Percentiles rank a stretch among this genome's conserved stretches.
phyloP scores from a whole-genome alignment of 1,284 basidiomycete genomes.

The Jaminaea rosea region DNA sequence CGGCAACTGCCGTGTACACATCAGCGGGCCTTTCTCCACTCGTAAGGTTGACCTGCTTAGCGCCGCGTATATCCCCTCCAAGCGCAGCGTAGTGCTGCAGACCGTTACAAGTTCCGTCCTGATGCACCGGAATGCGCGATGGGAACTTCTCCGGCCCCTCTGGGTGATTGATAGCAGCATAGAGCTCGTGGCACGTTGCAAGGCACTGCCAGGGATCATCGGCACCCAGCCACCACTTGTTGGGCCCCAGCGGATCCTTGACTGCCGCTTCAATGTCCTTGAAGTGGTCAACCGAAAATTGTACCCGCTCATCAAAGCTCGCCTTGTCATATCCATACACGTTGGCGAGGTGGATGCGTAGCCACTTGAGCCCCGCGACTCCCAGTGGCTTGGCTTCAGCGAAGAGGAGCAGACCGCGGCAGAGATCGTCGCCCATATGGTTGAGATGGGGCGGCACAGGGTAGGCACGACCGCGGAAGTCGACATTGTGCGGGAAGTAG shows the following conservation, averaged over 20 bases:
- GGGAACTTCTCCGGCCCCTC: constrained; percentile 63
- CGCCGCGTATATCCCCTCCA: constrained; percentile 82
- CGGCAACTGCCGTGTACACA: constrained; percentile 89
- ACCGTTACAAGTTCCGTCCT: constrained; percentile 98
- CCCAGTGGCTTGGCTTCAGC: constrained; percentile 73
- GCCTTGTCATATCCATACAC: constrained; percentile 91
- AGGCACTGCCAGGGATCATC: constrained; percentile 98
- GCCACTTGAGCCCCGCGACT: constrained; percentile 67
- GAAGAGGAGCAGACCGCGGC: constrained; percentile 79
- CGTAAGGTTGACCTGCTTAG: constrained; percentile 83
- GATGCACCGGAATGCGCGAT: constrained; percentile 81
- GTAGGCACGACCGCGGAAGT: constrained; percentile 95
- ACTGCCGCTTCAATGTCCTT: constrained; percentile 56
- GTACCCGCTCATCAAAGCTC: constrained; percentile 78
- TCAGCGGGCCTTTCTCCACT: constrained; percentile 81
- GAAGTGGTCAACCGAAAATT: constrained; percentile 66
- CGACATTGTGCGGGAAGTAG: constrained; percentile 93
- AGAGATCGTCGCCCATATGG: constrained; percentile 91
- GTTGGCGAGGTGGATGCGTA: constrained; percentile 89
- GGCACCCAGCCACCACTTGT: constrained; percentile 63
- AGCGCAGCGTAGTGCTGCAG: constrained; percentile 97
- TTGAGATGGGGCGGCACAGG: constrained; percentile 92
- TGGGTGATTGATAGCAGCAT: constrained; percentile 57
- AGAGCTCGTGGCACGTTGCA: constrained; percentile 79
- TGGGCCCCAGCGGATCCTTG: constrained; percentile 12